phyloP scores from a whole-genome alignment of 2,329 filamentous ascomycete species.

The Neonectria hederae region DNA sequence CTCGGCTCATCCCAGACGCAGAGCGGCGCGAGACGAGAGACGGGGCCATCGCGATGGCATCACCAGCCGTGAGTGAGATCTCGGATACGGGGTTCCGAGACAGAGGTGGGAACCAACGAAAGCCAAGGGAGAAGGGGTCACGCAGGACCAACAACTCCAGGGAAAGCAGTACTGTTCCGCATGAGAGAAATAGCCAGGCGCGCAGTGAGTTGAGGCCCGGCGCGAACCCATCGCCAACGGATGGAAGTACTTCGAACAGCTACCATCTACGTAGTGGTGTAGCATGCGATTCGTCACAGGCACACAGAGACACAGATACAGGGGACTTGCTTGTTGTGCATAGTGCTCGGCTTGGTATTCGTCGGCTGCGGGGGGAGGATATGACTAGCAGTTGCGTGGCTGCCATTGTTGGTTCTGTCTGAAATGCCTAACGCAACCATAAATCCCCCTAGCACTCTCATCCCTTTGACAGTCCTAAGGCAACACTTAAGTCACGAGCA shows the following conservation, averaged over 20 bases:
- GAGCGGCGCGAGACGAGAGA: slow-evolving; percentile 23
- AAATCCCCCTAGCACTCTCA: not conserved
- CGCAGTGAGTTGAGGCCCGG: not conserved
- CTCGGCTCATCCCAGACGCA: slow-evolving; percentile 30
- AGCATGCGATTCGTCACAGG: not conserved
- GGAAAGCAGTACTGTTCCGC: too few species aligned
- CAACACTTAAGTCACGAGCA: too few species aligned
- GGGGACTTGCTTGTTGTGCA: not conserved
- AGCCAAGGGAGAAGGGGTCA: not conserved
- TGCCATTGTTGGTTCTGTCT: too few species aligned
- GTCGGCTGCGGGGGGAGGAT: too few species aligned
- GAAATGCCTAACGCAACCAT: not conserved
- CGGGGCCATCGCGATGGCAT: slow-evolving; percentile 31
- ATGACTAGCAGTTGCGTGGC: not conserved
- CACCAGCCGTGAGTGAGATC: not conserved
- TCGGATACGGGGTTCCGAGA: not conserved
- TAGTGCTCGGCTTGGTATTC: not conserved
- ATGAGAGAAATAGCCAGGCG: not conserved
- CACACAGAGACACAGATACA: not conserved
- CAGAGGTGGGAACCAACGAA: not conserved
- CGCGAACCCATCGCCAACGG: not conserved
- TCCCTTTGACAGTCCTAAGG: too few species aligned
- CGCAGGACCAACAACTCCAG: not conserved
- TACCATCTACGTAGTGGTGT: not conserved
- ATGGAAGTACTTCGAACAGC: not conserved